Conservation (phyloP, 371 early-diverging fungal species). For the Saksenaea oblongispora region DNA sequence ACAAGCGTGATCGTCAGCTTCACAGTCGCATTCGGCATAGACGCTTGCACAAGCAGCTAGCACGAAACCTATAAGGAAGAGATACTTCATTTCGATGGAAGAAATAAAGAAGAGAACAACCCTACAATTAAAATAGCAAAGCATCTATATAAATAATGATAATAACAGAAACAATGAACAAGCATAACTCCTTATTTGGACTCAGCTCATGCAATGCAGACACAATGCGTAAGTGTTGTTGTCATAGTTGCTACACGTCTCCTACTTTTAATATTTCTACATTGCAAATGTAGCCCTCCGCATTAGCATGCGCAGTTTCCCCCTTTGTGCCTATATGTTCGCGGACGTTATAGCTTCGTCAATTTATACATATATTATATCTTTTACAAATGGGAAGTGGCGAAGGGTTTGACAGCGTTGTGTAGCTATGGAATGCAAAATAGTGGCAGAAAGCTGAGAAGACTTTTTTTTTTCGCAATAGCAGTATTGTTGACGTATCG, state of each 20-base stretch:
- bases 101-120: neutral
- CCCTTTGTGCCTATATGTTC: too few relatives aligned
- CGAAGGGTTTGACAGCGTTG: too few relatives aligned
- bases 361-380: too few relatives aligned
- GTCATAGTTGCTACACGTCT: neutral
- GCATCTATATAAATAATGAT: neutral
- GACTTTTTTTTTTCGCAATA: too few relatives aligned
- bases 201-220: neutral
- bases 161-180: neutral
- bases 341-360: too few relatives aligned
- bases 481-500: too few relatives aligned
- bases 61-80: neutral
- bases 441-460: too few relatives aligned
- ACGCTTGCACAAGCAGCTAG: neutral
- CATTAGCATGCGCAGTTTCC: too few relatives aligned
- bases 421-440: too few relatives aligned
- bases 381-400: too few relatives aligned
- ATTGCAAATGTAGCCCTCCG: too few relatives aligned
- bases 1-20: slow-evolving; percentile 22
- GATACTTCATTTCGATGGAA: neutral
- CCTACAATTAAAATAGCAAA: neutral
- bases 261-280: neutral
- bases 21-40: slow-evolving; percentile 29
- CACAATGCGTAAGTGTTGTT: neutral
- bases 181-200: neutral